Percentiles rank a stretch among this genome's conserved stretches.
Conservation (phyloP, 192 early-diverging fungal genomes). For the Coemansia sp. region DNA sequence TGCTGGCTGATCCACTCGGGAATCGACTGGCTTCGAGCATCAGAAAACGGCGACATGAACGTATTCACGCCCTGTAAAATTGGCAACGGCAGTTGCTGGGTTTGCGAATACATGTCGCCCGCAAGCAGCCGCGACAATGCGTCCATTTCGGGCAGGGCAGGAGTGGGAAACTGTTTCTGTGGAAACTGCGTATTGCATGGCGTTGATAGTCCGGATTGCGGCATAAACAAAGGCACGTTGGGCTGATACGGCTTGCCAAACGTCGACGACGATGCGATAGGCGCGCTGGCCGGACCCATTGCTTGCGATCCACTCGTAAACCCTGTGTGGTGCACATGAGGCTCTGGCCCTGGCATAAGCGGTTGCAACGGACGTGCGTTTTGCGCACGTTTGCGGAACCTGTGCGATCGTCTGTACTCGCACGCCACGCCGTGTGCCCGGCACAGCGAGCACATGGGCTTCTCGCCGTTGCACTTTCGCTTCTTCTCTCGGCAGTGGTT, state of each 20-base stretch:
- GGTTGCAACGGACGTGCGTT: conserved; percentile 13
- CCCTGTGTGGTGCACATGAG: not conserved
- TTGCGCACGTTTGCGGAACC: conserved; percentile 40
- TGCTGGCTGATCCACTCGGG: conserved; percentile 50
- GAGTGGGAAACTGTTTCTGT: not conserved
- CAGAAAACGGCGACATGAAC: conserved; percentile 50
- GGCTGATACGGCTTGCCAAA: not conserved
- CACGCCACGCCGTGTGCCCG: conserved; percentile 41
- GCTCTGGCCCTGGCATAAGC: conserved; percentile 21
- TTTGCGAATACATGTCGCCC: conserved; percentile 47
- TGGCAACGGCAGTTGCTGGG: conserved; percentile 49
- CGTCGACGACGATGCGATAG: not conserved
- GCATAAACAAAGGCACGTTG: not conserved
- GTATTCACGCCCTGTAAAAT: conserved; percentile 48
- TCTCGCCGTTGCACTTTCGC: conserved; percentile 53
- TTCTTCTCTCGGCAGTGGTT: conserved; percentile 55
- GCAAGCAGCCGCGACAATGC: conserved; percentile 38
- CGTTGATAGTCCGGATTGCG: not conserved
- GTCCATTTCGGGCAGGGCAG: conserved; percentile 17
- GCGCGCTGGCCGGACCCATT: not conserved
- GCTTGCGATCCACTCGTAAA: not conserved
- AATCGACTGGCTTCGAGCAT: conserved; percentile 23
- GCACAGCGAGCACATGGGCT: conserved; percentile 44
- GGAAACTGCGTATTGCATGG: not conserved
- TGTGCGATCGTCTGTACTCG: conserved; percentile 41